Conservation (phyloP, 768 basidiomycete genomes). For the Sporobolomyces phaffii region DNA sequence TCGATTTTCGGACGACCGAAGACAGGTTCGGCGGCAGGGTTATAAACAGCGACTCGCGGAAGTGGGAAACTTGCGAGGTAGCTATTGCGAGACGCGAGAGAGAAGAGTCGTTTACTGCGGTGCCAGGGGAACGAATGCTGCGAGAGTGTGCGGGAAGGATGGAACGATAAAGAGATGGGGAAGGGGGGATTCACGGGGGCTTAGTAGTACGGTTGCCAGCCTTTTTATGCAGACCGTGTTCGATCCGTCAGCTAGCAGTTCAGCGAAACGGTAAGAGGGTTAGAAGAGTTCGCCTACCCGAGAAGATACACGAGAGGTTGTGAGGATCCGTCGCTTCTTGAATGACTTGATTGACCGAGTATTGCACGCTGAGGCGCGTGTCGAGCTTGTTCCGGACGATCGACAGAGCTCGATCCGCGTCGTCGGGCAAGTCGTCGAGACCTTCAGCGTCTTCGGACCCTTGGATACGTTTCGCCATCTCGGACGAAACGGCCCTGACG, state of each 20-base stretch:
- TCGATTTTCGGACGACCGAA: too few relatives aligned
- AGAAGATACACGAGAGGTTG: constrained; percentile 72
- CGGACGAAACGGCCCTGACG: constrained; percentile 51
- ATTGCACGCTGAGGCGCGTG: constrained; percentile 78
- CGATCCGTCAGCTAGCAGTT: neutral
- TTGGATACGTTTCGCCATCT: constrained; percentile 56
- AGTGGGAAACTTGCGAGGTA: too few relatives aligned
- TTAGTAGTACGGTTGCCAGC: constrained; percentile 31
- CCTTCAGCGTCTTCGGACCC: constrained; percentile 14
- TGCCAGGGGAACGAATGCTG: neutral
- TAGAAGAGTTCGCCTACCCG: constrained; percentile 47
- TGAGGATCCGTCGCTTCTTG: constrained; percentile 72
- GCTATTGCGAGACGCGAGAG: too few relatives aligned
- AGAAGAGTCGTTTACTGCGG: too few relatives aligned
- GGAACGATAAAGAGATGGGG: neutral
- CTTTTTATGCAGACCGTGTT: neutral
- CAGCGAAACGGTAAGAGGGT: neutral
- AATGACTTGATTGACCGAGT: constrained; percentile 86
- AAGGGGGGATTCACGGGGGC: neutral
- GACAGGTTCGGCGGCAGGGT: too few relatives aligned
- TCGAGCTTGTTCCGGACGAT: constrained; percentile 77
- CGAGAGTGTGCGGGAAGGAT: too few relatives aligned
- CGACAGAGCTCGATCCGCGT: constrained; percentile 79
- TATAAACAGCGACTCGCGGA: too few relatives aligned
- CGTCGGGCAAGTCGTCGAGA: constrained; percentile 65